These are phyloP conservation scores for Rhodamnia argentea DNA, from an alignment of 345 rosid genomes.

Conservation along the genomic window DNA sequence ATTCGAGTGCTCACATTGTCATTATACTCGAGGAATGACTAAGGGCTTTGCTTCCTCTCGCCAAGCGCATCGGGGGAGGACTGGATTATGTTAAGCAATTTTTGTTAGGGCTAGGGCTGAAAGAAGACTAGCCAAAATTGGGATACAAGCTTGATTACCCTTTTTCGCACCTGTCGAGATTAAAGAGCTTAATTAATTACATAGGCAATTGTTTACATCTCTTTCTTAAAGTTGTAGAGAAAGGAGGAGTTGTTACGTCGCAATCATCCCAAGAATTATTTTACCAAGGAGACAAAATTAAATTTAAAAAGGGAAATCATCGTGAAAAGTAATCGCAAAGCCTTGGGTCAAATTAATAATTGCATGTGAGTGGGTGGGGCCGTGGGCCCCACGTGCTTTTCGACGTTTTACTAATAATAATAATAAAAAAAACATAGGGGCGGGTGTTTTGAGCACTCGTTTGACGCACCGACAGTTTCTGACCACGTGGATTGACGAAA, in stretches of 20 bases:
- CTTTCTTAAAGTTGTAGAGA: background rate
- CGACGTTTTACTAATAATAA: background rate
- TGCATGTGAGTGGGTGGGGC: background rate
- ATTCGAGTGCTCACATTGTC: accelerated
- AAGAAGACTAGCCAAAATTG: background rate
- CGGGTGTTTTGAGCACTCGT: background rate
- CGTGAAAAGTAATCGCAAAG: background rate
- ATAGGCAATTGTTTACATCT: background rate
- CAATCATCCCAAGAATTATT: background rate
- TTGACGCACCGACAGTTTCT: constrained; percentile 1
- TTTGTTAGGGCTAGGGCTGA: background rate
- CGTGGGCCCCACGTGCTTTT: background rate
- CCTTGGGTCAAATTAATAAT: background rate
- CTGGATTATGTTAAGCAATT: background rate
- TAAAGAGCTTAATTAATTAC: background rate
- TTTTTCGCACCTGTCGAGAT: background rate
- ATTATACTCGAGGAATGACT: accelerated
- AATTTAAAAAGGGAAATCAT: background rate
- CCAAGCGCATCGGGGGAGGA: accelerated
- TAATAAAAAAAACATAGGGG: background rate
- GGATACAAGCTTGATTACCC: background rate
- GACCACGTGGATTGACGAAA: background rate
- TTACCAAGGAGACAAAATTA: background rate
- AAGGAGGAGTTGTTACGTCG: background rate
- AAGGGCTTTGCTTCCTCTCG: background rate